Base-by-base conservation (phyloP, 2,329 filamentous ascomycete species). In the Colletotrichum coccodes region DNA sequence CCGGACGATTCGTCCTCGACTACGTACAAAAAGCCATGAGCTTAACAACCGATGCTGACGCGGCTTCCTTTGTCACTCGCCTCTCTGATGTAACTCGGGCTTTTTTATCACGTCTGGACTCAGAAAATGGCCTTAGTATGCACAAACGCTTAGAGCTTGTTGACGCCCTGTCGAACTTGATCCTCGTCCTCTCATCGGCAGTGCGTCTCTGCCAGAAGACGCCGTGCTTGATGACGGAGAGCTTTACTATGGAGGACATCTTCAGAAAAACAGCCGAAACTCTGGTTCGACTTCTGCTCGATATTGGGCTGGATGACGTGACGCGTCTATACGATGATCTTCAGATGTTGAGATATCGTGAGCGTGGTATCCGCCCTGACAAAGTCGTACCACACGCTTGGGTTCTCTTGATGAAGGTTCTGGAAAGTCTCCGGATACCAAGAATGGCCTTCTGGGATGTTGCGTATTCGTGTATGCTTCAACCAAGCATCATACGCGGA, bases 371-470 rank as follows among this genome's bases (percentile, higher is more conserved):
- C 38, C 82, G 81, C 32, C 76, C 80, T 18, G 83, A 87, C 36
- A 76, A 81, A n/a, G 75, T 79, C 16, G 71, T 76, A 2, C 73
- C 86, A 9, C 83, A 89, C 64, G 84, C 85, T 11, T 92, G 90
- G 90, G 84, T 90, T 3, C 79, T 87, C 26, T 70, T 89, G 5
- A 88, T 91, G 73, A 85, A 86, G 54, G 78, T 85, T 0, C 75
- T 91, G 5, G 83, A 86, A 32, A 78, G 81, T 38, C 83, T 85
- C 14, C 77, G 76, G 8, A 86, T 90, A 47, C 84, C 85, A 2
- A 81, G 84, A 58, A 79, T 81, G 26, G 84, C 85, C 1, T 92
- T 92, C 72, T 92, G 90, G 90, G 88, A 90, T 62, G 71, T 90
- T 36, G 74, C 83, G 2, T 85, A 87, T 67, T 73, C 81, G 6